Percentiles rank a stretch among this genome's conserved stretches.
Conservation (phyloP, 1,284 basidiomycete genomes). For the Papiliotrema fonsecae region DNA sequence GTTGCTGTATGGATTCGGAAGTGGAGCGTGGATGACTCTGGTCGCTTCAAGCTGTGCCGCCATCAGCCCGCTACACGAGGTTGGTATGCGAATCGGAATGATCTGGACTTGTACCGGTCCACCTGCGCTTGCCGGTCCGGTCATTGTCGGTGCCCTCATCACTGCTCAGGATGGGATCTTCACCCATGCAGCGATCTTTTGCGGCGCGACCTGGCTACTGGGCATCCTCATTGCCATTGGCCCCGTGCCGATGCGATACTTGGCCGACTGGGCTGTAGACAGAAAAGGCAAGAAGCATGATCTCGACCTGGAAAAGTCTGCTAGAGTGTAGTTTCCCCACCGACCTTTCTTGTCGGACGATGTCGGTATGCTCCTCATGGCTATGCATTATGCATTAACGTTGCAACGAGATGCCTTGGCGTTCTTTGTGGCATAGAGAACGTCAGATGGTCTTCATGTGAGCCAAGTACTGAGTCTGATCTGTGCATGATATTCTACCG, state of each 20-base stretch:
- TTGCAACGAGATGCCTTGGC: too few species aligned
- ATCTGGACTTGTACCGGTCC: slow-evolving; percentile 30
- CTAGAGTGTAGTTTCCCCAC: too few species aligned
- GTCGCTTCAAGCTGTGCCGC: slow-evolving; percentile 35
- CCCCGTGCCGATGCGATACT: not conserved
- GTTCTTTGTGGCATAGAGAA: too few species aligned
- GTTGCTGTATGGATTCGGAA: slow-evolving; percentile 32
- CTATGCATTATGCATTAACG: too few species aligned
- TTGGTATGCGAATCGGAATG: slow-evolving; percentile 44
- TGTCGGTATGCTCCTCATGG: too few species aligned
- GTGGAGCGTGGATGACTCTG: slow-evolving; percentile 40
- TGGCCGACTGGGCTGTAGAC: not conserved
- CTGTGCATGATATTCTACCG: too few species aligned
- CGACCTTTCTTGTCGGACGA: too few species aligned
- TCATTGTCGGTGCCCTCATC: slow-evolving; percentile 35
- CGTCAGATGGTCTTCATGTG: too few species aligned
- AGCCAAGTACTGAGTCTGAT: too few species aligned
- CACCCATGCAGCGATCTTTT: slow-evolving; percentile 31
- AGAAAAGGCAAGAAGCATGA: not conserved
- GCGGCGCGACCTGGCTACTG: slow-evolving; percentile 10
- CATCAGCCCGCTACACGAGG: slow-evolving; percentile 39
- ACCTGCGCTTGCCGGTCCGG: slow-evolving; percentile 36
- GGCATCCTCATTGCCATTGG: not conserved
- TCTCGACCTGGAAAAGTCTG: not conserved
- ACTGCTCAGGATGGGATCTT: slow-evolving; percentile 18